phyloP scores from a whole-genome alignment of 768 basidiomycete species.

The Mycena polygramma region DNA sequence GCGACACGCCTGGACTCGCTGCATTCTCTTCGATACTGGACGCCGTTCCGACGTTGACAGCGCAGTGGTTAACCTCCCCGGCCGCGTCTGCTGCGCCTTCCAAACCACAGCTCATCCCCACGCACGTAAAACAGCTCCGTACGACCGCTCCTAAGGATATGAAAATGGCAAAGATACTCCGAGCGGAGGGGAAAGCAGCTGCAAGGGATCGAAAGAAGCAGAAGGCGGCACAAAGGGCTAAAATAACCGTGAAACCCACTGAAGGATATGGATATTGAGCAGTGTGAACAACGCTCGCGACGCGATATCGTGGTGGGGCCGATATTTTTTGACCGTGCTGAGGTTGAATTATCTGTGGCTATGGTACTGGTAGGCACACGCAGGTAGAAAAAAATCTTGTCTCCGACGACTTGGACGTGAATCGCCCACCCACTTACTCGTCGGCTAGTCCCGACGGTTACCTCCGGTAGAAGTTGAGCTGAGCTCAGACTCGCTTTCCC shows the following conservation, averaged over 20 bases:
- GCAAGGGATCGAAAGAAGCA: slow-evolving; percentile 55
- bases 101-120: slow-evolving; percentile 64
- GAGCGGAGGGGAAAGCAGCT: slow-evolving; percentile 62
- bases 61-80: slow-evolving; percentile 70
- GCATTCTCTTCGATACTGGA: slow-evolving; percentile 56
- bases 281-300: no score
- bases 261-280: background rate
- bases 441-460: no score
- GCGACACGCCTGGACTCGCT: slow-evolving; percentile 54
- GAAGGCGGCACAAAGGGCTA: slow-evolving; percentile 13
- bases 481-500: no score
- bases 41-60: slow-evolving; percentile 67
- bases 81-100: slow-evolving; percentile 36
- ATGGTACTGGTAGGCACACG: no score
- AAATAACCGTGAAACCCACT: background rate
- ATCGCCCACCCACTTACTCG: no score
- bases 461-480: no score
- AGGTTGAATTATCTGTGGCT: no score
- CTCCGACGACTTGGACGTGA: no score
- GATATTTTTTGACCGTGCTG: no score
- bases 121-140: slow-evolving; percentile 84
- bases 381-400: no score
- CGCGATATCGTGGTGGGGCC: no score
- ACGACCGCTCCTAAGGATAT: slow-evolving; percentile 87
- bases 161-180: slow-evolving; percentile 73